These are phyloP conservation scores for Scenedesmus sp. DNA, from an alignment of 163 green algal species.

Conservation along the genomic window DNA sequence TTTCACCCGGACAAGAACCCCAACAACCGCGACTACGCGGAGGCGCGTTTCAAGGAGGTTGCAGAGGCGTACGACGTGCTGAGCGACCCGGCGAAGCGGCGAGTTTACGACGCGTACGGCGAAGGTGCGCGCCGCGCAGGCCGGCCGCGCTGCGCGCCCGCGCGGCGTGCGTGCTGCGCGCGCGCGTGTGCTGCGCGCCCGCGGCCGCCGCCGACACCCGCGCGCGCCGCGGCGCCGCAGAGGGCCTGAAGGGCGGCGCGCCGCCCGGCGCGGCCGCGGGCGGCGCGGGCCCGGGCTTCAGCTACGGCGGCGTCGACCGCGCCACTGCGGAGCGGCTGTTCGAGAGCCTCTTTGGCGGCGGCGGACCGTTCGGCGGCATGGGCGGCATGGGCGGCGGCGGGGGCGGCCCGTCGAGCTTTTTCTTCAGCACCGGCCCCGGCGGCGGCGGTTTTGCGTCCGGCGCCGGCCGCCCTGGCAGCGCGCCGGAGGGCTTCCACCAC, in stretches of 20 bases:
- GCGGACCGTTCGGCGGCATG: background rate
- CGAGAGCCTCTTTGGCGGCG: slow-evolving; percentile 30
- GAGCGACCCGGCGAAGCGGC: slow-evolving; percentile 77
- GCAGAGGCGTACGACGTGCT: slow-evolving; percentile 86
- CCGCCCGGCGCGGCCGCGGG: background rate
- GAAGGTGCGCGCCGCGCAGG: slow-evolving; percentile 53
- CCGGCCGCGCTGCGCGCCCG: no score
- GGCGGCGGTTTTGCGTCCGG: background rate
- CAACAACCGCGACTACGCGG: slow-evolving; percentile 56
- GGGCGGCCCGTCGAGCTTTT: background rate
- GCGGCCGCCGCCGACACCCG: no score
- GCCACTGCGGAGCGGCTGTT: slow-evolving; percentile 30
- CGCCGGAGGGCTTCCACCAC: background rate
- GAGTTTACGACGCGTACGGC: slow-evolving; percentile 54
- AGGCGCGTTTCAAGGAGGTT: slow-evolving; percentile 78
- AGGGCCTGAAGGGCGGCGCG: slow-evolving; percentile 35
- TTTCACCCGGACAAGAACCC: slow-evolving; percentile 46
- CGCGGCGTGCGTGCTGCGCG: background rate
- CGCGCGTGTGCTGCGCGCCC: no score
- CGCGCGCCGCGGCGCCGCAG: slow-evolving; percentile 1
- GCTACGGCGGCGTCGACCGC: slow-evolving; percentile 27
- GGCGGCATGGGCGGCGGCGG: background rate
- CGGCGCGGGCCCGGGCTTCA: slow-evolving; percentile 7
- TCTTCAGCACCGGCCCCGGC: slow-evolving; percentile 10
- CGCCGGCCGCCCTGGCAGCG: slow-evolving; percentile 5